Evolutionary conservation across 208 protist species (phyloP).

Genomic region (Trypanosoma vivax): DNA sequence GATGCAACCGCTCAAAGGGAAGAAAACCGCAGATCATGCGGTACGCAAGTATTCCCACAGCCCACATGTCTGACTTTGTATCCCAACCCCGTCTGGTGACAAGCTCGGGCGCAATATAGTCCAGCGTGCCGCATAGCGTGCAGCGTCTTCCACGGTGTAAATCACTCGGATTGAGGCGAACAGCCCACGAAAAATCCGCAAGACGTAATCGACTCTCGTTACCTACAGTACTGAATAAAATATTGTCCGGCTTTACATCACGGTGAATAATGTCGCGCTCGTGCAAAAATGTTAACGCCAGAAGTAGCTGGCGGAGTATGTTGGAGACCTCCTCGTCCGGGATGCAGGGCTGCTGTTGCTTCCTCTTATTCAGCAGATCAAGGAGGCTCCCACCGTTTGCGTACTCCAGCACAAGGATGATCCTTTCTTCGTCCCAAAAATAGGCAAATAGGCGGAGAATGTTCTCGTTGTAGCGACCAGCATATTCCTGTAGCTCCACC

Average conservation of each 20-base stretch:
- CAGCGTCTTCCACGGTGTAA: slow-evolving; percentile 13
- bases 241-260: slow-evolving; percentile 70
- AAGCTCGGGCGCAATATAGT: slow-evolving; percentile 97
- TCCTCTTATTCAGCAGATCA: slow-evolving; percentile 38
- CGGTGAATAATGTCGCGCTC: slow-evolving; percentile 61
- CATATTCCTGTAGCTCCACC: slow-evolving; percentile 95
- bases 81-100: slow-evolving; percentile 29
- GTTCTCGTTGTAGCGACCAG: slow-evolving; percentile 78
- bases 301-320: slow-evolving; percentile 28
- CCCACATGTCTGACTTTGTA: slow-evolving; percentile 68
- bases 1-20: slow-evolving; percentile 40
- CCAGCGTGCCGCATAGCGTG: slow-evolving; percentile 92
- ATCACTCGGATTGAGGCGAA: slow-evolving; percentile 13
- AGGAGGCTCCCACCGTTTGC: slow-evolving; percentile 91
- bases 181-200: slow-evolving; percentile 94
- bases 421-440: slow-evolving; percentile 92
- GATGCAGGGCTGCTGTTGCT: slow-evolving; percentile 10
- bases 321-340: slow-evolving; percentile 20
- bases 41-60: slow-evolving; percentile 56
- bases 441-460: slow-evolving; percentile 95
- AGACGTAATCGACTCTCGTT: slow-evolving; percentile 83
- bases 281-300: slow-evolving; percentile 53
- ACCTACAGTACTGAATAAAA: slow-evolving; percentile 55
- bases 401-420: slow-evolving; percentile 97
- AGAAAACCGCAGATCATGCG: slow-evolving; percentile 41